These are phyloP conservation scores for Quercus lobata DNA, from an alignment of 331 rosid species.

Conservation along the genomic window DNA sequence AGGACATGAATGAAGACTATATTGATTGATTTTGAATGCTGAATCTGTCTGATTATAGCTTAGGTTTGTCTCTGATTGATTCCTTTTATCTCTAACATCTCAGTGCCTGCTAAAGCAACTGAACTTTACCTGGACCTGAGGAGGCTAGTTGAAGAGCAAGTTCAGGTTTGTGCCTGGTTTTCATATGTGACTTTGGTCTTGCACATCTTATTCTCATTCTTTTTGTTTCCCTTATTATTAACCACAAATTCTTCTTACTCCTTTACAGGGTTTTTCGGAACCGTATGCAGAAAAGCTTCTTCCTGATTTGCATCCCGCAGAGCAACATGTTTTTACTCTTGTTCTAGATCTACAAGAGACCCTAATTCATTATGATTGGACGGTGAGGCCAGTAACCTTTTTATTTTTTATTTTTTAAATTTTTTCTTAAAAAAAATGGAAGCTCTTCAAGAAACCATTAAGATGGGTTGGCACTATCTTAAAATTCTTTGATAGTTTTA, in stretches of 20 bases:
- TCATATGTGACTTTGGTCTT: slow-evolving; percentile 15
- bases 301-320: slow-evolving; percentile 93
- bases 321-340: slow-evolving; percentile 78
- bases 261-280: slow-evolving; percentile 71
- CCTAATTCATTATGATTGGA: slow-evolving; percentile 80
- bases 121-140: slow-evolving; percentile 80
- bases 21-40: too few species aligned
- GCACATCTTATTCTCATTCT: background rate
- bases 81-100: slow-evolving; percentile 23
- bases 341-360: slow-evolving; percentile 96
- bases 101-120: slow-evolving; percentile 81
- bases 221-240: background rate
- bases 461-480: background rate
- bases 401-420: background rate
- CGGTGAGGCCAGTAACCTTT: slow-evolving; percentile 46
- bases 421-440: background rate
- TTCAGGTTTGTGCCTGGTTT: slow-evolving; percentile 44
- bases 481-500: background rate
- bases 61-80: slow-evolving; percentile 8
- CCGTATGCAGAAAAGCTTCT: slow-evolving; percentile 94
- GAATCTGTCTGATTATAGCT: too few species aligned
- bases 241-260: slow-evolving; percentile 19
- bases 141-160: slow-evolving; percentile 70
- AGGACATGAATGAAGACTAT: background rate
- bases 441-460: background rate